Percentiles rank a stretch among this genome's conserved stretches.
Evolutionary conservation across 140 eudicot species (phyloP).

Genomic region (Stevia rebaudiana): DNA sequence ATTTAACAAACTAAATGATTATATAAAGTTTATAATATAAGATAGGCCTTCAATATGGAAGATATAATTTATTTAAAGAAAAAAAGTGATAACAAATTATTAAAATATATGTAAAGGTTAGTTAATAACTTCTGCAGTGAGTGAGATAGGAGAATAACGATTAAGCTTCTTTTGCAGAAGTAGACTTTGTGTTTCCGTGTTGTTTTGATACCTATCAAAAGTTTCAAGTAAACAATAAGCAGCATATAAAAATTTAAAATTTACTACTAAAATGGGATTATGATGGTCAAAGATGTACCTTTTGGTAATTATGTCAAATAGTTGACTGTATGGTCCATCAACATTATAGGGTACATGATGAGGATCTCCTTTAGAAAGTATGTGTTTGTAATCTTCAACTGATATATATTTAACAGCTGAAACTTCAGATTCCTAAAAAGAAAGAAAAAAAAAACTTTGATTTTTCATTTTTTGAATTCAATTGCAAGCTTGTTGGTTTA

Average conservation of each 20-base stretch:
- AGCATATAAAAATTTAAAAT: background rate
- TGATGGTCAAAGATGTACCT: conserved; percentile 42
- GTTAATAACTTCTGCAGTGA: conserved; percentile 64
- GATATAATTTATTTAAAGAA: background rate
- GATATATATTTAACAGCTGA: conserved; percentile 87
- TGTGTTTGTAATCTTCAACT: conserved; percentile 56
- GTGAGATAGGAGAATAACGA: conserved; percentile 81
- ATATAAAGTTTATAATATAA: background rate
- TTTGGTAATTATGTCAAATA: conserved; percentile 57
- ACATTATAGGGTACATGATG: conserved; percentile 66
- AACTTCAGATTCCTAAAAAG: conserved; percentile 81
- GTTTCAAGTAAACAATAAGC: conserved; percentile 7
- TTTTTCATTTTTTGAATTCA: conserved; percentile 10
- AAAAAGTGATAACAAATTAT: background rate
- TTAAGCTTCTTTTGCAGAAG: conserved; percentile 58
- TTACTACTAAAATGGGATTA: background rate
- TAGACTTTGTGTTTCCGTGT: conserved; percentile 43
- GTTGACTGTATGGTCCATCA: conserved; percentile 69
- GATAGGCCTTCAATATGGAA: background rate
- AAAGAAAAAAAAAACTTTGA: conserved; percentile 6
- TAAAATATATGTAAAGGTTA: conserved; percentile 2
- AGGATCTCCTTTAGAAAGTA: conserved; percentile 71
- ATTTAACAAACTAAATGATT: background rate
- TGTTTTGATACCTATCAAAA: conserved; percentile 59
- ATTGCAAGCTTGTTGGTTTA: background rate